These are phyloP conservation scores for Ilyonectria robusta DNA, from an alignment of 2,329 filamentous ascomycete genomes.

Conservation along the genomic window DNA sequence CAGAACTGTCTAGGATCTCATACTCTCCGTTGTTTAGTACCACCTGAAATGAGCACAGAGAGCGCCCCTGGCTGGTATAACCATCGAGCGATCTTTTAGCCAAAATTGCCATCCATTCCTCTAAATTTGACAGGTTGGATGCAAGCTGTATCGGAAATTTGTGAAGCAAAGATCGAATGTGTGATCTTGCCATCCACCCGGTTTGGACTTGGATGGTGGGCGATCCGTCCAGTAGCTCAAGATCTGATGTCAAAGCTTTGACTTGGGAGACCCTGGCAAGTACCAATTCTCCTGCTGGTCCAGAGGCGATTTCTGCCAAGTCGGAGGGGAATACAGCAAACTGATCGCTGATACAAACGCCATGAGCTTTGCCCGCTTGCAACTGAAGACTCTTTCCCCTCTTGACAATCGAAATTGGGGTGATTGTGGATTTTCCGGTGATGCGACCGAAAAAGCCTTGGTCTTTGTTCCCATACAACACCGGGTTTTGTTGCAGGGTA, in stretches of 20 bases:
- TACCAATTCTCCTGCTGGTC: neutral
- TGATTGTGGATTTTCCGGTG: neutral
- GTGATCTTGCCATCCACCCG: slow-evolving; percentile 11
- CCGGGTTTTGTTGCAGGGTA: slow-evolving; percentile 5
- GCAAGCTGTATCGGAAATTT: neutral
- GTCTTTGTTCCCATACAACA: slow-evolving; percentile 30
- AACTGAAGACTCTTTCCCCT: neutral
- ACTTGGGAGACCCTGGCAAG: neutral
- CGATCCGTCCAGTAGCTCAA: neutral
- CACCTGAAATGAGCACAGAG: neutral
- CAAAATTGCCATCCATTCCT: neutral
- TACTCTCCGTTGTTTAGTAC: neutral
- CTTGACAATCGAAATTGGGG: neutral
- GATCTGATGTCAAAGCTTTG: neutral
- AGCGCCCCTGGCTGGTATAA: accelerated
- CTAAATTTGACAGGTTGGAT: accelerated
- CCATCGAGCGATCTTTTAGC: neutral
- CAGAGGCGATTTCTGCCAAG: neutral
- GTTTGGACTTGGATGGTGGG: neutral
- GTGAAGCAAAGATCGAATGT: neutral
- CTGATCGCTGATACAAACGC: slow-evolving; percentile 18
- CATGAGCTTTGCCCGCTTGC: slow-evolving; percentile 27
- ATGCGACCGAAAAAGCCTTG: slow-evolving; percentile 29
- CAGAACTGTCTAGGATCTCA: neutral
- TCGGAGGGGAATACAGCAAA: slow-evolving; percentile 21